phyloP scores from a whole-genome alignment of 2,329 filamentous ascomycete genomes.

The Nigrospora oryzae region DNA sequence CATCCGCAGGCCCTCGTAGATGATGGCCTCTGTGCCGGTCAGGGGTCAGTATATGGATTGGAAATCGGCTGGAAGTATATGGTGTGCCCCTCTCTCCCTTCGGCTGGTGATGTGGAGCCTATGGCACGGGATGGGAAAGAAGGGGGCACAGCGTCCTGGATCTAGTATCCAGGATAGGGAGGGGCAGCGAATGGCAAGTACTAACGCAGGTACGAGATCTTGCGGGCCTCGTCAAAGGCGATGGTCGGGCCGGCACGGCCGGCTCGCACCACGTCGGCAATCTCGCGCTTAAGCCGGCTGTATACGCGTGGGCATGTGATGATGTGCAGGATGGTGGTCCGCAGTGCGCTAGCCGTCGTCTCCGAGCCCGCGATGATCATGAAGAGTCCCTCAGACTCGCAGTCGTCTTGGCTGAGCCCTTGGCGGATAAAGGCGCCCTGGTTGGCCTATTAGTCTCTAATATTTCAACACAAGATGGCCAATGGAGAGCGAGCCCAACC shows the following conservation, averaged over 20 bases:
- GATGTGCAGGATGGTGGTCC: constrained; percentile 37
- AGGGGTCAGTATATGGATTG: too few species aligned
- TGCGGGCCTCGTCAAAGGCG: constrained; percentile 15
- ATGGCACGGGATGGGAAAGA: too few species aligned
- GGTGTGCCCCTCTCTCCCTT: too few species aligned
- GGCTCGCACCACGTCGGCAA: constrained; percentile 21
- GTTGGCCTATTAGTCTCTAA: too few species aligned
- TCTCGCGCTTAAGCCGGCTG: constrained; percentile 31
- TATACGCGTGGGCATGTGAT: constrained; percentile 34
- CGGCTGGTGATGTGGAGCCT: too few species aligned
- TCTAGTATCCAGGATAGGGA: too few species aligned
- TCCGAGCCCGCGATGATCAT: constrained; percentile 28
- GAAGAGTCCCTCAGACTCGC: constrained; percentile 16
- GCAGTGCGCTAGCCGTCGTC: constrained; percentile 38
- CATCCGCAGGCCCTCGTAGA: constrained; percentile 25
- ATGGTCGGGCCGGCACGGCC: constrained; percentile 17
- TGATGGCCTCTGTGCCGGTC: constrained; percentile 12
- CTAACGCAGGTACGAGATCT: constrained; percentile 20
- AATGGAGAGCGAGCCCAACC: too few species aligned
- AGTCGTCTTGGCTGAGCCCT: constrained; percentile 16
- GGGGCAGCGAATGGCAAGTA: not conserved
- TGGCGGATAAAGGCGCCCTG: constrained; percentile 20
- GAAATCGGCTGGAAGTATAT: constrained; percentile 5
- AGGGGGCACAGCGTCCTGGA: too few species aligned
- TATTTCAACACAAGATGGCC: too few species aligned